Evolutionary conservation across 2,329 filamentous ascomycete species (phyloP).

Genomic region (Arthrobotrys entomopaga): DNA sequence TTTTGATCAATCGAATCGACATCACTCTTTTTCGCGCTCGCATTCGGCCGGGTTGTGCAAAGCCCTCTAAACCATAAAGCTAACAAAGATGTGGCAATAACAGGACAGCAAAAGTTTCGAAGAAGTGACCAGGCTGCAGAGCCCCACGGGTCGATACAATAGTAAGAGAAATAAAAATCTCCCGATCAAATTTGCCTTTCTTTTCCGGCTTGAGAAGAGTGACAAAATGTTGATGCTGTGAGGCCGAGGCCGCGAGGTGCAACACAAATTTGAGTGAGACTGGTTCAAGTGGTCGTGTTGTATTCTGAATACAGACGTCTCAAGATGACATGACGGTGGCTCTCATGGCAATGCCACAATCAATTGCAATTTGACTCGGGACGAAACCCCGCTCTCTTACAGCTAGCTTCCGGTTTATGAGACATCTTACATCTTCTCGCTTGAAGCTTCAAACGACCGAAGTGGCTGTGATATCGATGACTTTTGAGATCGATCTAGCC

Average conservation of each 20-base stretch:
- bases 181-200: neutral
- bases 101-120: neutral
- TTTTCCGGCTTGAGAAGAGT: neutral
- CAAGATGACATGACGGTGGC: slow-evolving; percentile 13
- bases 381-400: slow-evolving; percentile 2
- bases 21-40: neutral
- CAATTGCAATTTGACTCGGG: neutral
- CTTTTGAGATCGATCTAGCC: neutral
- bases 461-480: slow-evolving; percentile 21
- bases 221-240: neutral
- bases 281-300: neutral
- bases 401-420: slow-evolving; percentile 32
- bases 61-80: neutral
- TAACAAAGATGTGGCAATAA: slow-evolving; percentile 2
- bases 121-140: neutral
- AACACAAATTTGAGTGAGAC: slow-evolving; percentile 6
- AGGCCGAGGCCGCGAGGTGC: no score
- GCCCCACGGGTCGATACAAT: no score
- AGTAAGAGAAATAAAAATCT: neutral
- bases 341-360: slow-evolving; percentile 12
- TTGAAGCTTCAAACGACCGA: slow-evolving; percentile 28
- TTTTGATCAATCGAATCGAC: slow-evolving; percentile 2
- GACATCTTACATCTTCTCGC: slow-evolving; percentile 12
- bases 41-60: neutral
- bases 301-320: slow-evolving; percentile 9